Conservation (phyloP, 805 yeast species). For the Sugiyamaella floridensis region DNA sequence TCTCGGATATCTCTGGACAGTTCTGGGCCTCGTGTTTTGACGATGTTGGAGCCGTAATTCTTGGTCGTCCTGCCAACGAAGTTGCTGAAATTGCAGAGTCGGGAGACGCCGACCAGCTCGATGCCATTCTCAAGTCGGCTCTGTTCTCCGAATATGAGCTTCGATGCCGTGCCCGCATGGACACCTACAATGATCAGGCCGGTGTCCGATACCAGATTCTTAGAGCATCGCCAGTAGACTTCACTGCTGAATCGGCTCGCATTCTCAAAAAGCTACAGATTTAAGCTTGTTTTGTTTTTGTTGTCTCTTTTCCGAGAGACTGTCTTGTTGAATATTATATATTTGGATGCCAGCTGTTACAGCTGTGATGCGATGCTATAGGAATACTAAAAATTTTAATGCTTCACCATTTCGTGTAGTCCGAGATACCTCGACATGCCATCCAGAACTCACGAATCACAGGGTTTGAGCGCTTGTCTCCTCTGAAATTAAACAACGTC, state of each 20-base stretch:
- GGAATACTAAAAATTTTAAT: not conserved
- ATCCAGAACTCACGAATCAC: slow-evolving; percentile 31
- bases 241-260: slow-evolving; percentile 23
- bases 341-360: not conserved
- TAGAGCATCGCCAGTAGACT: slow-evolving; percentile 34
- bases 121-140: slow-evolving; percentile 39
- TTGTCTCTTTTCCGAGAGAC: not conserved
- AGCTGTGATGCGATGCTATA: not conserved
- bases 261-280: slow-evolving; percentile 18
- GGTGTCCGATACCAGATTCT: slow-evolving; percentile 62
- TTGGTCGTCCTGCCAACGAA: slow-evolving; percentile 65
- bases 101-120: slow-evolving; percentile 38
- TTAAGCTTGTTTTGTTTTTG: slow-evolving; percentile 1
- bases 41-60: slow-evolving; percentile 64
- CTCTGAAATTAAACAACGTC: slow-evolving; percentile 26
- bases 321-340: not conserved
- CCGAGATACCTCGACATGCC: slow-evolving; percentile 27
- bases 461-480: slow-evolving; percentile 23
- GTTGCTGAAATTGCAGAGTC: slow-evolving; percentile 34
- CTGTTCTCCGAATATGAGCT: slow-evolving; percentile 67
- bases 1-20: slow-evolving; percentile 77
- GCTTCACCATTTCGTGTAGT: slow-evolving; percentile 11
- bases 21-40: slow-evolving; percentile 85
- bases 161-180: slow-evolving; percentile 75
- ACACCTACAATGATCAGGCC: slow-evolving; percentile 74